These are phyloP conservation scores for Annulohypoxylon maeteangense DNA, from an alignment of 495 filamentous ascomycete species.

Conservation along the genomic window DNA sequence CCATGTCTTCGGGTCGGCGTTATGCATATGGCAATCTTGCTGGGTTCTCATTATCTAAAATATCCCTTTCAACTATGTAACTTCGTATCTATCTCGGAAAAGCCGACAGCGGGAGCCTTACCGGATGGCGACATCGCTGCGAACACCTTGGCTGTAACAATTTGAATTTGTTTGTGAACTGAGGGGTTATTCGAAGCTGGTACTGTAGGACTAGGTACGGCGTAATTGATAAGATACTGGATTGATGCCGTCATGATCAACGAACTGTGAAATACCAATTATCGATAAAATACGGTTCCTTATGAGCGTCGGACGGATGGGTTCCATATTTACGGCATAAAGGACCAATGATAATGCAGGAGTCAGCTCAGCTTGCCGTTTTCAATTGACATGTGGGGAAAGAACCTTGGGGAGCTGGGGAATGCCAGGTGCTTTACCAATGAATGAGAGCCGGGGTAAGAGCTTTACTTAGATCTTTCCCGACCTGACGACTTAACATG, in stretches of 20 bases:
- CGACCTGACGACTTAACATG: constrained; percentile 30
- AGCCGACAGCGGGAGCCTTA: constrained; percentile 17
- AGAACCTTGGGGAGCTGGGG: constrained; percentile 43
- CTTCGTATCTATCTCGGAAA: constrained; percentile 1
- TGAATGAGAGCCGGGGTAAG: constrained; percentile 24
- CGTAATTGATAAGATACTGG: constrained; percentile 23
- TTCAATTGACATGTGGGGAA: constrained; percentile 37
- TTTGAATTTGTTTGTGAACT: neutral
- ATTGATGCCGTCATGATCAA: constrained; percentile 42
- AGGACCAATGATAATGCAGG: constrained; percentile 8
- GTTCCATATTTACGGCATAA: constrained; percentile 15
- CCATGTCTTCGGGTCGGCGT: constrained; percentile 16
- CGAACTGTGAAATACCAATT: constrained; percentile 18
- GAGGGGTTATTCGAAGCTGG: neutral
- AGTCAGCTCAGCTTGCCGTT: constrained; percentile 23
- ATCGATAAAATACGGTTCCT: constrained; percentile 32
- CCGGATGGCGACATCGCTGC: constrained; percentile 29
- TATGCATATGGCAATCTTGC: neutral
- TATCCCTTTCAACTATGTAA: neutral
- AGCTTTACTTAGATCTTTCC: constrained; percentile 31
- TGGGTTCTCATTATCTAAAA: constrained; percentile 18
- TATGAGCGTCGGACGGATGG: constrained; percentile 39
- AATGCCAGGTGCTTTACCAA: constrained; percentile 24
- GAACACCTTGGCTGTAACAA: neutral
- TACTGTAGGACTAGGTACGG: too few relatives aligned